phyloP scores from a whole-genome alignment of 2,329 filamentous ascomycete species.

The Chlorencoelia australis region DNA sequence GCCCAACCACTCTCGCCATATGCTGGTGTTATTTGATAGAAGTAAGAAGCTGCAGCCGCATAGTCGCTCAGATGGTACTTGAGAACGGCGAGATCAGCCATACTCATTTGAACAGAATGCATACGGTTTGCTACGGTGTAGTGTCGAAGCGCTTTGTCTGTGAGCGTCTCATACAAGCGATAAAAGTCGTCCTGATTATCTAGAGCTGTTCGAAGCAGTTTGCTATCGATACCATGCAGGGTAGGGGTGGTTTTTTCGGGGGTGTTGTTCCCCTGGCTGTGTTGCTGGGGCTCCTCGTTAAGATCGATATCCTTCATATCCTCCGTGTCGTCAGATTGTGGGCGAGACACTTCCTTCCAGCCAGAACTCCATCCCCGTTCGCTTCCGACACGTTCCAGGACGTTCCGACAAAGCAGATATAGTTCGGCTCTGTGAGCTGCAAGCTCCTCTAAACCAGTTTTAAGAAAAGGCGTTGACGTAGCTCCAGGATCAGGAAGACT shows the following conservation, averaged over 20 bases:
- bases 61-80: constrained; percentile 72
- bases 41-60: constrained; percentile 62
- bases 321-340: constrained; percentile 26
- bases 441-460: constrained; percentile 66
- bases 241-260: constrained; percentile 12
- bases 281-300: constrained; percentile 22
- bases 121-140: constrained; percentile 69
- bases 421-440: constrained; percentile 77
- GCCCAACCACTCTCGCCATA: constrained; percentile 74
- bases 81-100: constrained; percentile 77
- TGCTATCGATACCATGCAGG: constrained; percentile 40
- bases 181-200: constrained; percentile 55
- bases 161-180: constrained; percentile 63
- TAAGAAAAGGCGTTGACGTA: constrained; percentile 38
- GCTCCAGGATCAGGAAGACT: constrained; percentile 32
- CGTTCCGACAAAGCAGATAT: constrained; percentile 66
- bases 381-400: constrained; percentile 65
- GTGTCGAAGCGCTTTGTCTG: constrained; percentile 72
- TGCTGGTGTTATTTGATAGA: constrained; percentile 67
- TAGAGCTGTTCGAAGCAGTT: constrained; percentile 50
- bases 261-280: not conserved
- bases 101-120: constrained; percentile 66
- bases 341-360: constrained; percentile 51
- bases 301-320: constrained; percentile 50
- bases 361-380: constrained; percentile 66